Conservation (phyloP, 2,329 filamentous ascomycete species). For the Botrytis pseudocinerea region DNA sequence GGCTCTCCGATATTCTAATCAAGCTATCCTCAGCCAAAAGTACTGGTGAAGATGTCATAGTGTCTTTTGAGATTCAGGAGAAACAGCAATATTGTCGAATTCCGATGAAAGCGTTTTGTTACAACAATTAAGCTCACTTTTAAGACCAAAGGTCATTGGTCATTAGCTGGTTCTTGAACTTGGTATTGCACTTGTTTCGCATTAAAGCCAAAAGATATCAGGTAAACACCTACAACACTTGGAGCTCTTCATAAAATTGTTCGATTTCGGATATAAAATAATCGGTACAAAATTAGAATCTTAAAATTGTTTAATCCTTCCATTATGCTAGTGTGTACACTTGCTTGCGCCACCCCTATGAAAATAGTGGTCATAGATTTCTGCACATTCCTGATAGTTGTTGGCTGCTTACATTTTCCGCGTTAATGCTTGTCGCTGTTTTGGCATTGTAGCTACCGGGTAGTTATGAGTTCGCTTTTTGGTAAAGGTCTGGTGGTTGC, state of each 20-base stretch:
- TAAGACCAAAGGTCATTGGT: neutral
- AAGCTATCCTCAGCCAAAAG: neutral
- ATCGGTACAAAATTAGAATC: neutral
- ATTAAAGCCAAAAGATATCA: neutral
- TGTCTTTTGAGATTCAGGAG: neutral
- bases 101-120: neutral
- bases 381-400: neutral
- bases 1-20: neutral
- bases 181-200: neutral
- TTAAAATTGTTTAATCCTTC: neutral
- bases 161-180: neutral
- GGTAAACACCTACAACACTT: neutral
- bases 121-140: neutral
- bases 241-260: too few relatives aligned
- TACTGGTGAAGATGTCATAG: neutral
- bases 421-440: neutral
- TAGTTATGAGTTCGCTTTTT: neutral
- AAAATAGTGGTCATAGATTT: neutral
- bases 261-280: neutral
- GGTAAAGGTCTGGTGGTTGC: neutral
- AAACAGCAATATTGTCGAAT: neutral
- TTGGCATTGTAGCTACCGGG: fast-evolving
- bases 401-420: neutral
- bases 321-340: too few relatives aligned
- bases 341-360: neutral